These are phyloP conservation scores for Myxozyma udenii DNA, from an alignment of 805 yeast genomes.

Conservation along the genomic window DNA sequence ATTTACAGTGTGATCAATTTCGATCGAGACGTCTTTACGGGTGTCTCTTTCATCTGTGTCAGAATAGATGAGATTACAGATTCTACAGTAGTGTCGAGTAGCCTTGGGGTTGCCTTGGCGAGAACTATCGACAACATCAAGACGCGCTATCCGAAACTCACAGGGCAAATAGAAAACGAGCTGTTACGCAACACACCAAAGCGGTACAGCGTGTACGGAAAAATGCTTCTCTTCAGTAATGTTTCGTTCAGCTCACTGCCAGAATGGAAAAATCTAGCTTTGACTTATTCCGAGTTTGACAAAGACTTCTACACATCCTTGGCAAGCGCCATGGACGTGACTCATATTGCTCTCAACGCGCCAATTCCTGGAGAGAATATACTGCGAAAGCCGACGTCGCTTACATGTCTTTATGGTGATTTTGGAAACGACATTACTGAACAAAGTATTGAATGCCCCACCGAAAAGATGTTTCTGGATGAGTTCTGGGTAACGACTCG, in stretches of 20 bases:
- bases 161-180: background rate
- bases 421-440: slow-evolving; percentile 49
- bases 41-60: no score
- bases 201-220: slow-evolving; percentile 60
- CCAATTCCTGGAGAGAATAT: slow-evolving; percentile 56
- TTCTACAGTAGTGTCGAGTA: background rate
- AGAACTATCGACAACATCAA: background rate
- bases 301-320: slow-evolving; percentile 28
- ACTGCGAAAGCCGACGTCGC: slow-evolving; percentile 62
- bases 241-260: slow-evolving; percentile 41
- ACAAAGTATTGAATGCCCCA: slow-evolving; percentile 40
- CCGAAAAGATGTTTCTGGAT: slow-evolving; percentile 43
- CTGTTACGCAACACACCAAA: slow-evolving; percentile 42
- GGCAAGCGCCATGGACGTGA: slow-evolving; percentile 35
- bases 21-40: no score
- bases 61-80: no score
- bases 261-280: slow-evolving; percentile 41
- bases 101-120: background rate
- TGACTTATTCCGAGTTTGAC: background rate
- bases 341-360: slow-evolving; percentile 68
- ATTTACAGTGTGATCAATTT: no score
- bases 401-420: slow-evolving; percentile 61
- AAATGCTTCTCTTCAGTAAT: slow-evolving; percentile 54
- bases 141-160: background rate
- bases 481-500: slow-evolving; percentile 70